Evolutionary conservation across 106 monocot genomes (phyloP).

Genomic region (Acorus calamus): DNA sequence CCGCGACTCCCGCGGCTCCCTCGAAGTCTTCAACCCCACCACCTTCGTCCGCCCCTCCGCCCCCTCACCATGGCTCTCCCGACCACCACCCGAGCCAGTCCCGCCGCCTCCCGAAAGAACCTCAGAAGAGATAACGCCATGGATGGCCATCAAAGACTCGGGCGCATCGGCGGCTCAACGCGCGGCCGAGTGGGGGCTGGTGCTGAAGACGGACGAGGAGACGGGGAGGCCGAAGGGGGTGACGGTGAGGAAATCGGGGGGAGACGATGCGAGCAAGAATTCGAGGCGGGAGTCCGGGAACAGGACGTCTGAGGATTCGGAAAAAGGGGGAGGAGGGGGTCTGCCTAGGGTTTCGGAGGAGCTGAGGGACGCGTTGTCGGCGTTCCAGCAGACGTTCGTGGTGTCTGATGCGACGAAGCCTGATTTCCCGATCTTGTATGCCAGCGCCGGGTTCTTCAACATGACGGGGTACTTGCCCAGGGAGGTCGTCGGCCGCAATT

Average conservation of each 20-base stretch:
- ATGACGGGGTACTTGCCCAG: conserved; percentile 88
- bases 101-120: background rate
- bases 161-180: conserved; percentile 45
- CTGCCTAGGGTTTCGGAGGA: conserved; percentile 86
- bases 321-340: conserved; percentile 7
- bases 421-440: conserved; percentile 78
- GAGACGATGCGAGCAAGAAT: conserved; percentile 18
- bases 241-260: conserved; percentile 36
- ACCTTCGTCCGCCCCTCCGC: conserved; percentile 16
- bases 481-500: conserved; percentile 87
- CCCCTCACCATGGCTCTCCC: conserved; percentile 11
- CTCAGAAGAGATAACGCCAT: conserved; percentile 24
- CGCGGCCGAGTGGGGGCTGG: conserved; percentile 94
- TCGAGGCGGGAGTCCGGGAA: conserved; percentile 27
- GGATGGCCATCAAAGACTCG: conserved; percentile 37
- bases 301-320: conserved; percentile 63
- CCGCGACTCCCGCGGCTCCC: conserved; percentile 80
- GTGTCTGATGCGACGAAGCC: conserved; percentile 81
- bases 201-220: conserved; percentile 71
- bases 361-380: conserved; percentile 76
- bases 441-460: conserved; percentile 90
- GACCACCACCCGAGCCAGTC: conserved; percentile 3
- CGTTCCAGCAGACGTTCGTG: conserved; percentile 96
- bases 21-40: conserved; percentile 86
- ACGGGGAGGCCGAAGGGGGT: conserved; percentile 81